Base-by-base conservation (phyloP, 1,284 basidiomycete species). In the Ganoderma leucocontextum region DNA sequence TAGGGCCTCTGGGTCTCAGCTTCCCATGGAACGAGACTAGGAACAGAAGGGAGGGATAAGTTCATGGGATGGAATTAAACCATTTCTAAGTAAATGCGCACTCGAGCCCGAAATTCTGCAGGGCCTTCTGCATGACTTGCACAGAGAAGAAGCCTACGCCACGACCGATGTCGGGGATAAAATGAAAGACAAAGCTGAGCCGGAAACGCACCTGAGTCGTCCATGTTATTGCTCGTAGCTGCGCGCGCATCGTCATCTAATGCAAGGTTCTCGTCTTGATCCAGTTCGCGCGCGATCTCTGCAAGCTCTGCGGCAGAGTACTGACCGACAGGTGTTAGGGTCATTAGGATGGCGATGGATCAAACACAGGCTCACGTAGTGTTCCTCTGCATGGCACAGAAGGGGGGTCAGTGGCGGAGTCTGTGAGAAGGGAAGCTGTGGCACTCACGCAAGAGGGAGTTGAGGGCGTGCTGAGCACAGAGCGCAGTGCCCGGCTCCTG, bases 301-400 rank as follows among this genome's bases (percentile, higher is more conserved):
- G 95, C 95, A 1, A 98, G 87, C 84, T 97, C 95, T 35, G 94
- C 89, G 1, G 95, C 90, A 19, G 91, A 90, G 78, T 96, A 97
- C 92, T 95, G 72, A 62, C 72, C 19, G 25, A 15, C 25, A 42
- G 36, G 8, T 17, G 55, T 71, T 35, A 73, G 70, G 60, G 67
- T 75, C 78, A 77, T 70, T 8, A 77, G 41, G 35, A 22, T 6
- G 10, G 47, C 25, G 42, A 39, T 52, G 7, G 75, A 15, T 69
- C 33, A 29, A 53, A 41, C 57, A 19, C 19, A 42, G 39, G 83
- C 86, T 74, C 71, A 93, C 92, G 81, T 92, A 92, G 80, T 85
- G 85, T 70, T 87, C 90, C 80, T 94, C 91, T 92, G 75, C 58
- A 64, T 53, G 44, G n/a, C 0, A 29, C 53, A 29, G 61, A 62